Evolutionary conservation across 2,329 filamentous ascomycete species (phyloP), one percentile per base, ranked within the genome.

Genomic region (Botryosphaeria agaves): DNA sequence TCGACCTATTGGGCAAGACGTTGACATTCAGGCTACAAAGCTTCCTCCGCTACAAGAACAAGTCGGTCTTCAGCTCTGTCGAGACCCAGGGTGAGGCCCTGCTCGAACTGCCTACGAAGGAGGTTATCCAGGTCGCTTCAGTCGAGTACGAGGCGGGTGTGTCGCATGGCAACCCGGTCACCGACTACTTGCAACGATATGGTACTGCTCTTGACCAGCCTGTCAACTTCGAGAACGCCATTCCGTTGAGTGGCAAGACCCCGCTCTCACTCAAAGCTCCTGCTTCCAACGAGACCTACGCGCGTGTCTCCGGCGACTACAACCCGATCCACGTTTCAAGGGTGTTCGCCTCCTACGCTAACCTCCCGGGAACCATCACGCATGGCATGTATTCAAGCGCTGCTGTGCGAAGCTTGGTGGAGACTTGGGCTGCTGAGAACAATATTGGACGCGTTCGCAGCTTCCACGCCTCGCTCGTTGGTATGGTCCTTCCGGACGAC

Each of bases 301-400:
- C 89, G 38, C 81, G 84, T 41, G 89, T 98, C 12, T 98, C 91
- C 30, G 89, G 89, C 28, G 89, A 98, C 53, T 98, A 84, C 69
- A 98, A 98, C 58, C 89, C 89, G 15, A 98, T 98, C 38, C 89
- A 98, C 64, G 89, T 98, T 26, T 94, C 89, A 8, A 79, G 89
- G 33, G 83, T 94, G 32, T 98, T 98, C 60, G 81, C 89, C 18
- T 83, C 74, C 58, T 98, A 95, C 47, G 91, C 89, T 51, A 89
- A 85, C 53, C 68, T 98, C 11, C 85, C 85, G 1, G 91, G 89
- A 29, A 98, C 89, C 26, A 98, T 98, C 48, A 98, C 89, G 1
- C 89, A 98, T 52, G 89, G 89, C 51, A 98, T 98, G 89, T 98
- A 95, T 66, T 91, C 87, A 2, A 95, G 87, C 56, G 89, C 89